Evolutionary conservation across 768 basidiomycete genomes (phyloP), one percentile per base, ranked within the genome.

Genomic region (Russula dissimulans): DNA sequence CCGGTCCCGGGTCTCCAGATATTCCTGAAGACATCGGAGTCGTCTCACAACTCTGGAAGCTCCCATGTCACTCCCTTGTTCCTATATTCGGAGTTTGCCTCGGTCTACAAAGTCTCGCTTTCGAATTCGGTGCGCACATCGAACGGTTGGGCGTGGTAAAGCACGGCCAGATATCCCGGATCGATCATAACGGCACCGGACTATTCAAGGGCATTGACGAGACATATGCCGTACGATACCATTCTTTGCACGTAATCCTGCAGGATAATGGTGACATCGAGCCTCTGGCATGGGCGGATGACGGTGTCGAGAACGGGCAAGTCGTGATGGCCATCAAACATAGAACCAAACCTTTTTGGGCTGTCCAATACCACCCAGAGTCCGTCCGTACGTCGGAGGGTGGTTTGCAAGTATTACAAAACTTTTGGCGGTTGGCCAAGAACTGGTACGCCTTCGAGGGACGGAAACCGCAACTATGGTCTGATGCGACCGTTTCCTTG

Each of bases 311-410:
- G 55, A 84, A 88, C 61, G 86, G 85, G 6, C 76, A 66, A 46
- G 83, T 90, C 22, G 76, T 89, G 48, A 92, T 93, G 90, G 89
- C 84, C 43, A 73, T 80, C 31, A 79, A 78, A 63, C 91, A 93
- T 69, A 75, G 64, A 52, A 71, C 66, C 26, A 79, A 77, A 61
- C 90, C 91, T 4, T 89, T 90, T 67, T 92, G 87, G 86, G 89
- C 87, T 4, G 91, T 93, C 26, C 91, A 93, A 68, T 93, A 92
- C 69, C 91, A 93, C 69, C 91, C 91, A 6, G 91, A 92, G 69
- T 92, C 90, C 4, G 81, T 87, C 4, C 78, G 86, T 65, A 92
- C 89, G 2, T 74, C 76, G 45, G 81, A 79, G 3, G 87, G 86
- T 6, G 89, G 89, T 1, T 67, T 78, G n/a, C 78, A 84, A 57